Percentiles rank a stretch among this genome's conserved stretches.
Evolutionary conservation across 2,329 filamentous ascomycete genomes (phyloP).

Genomic region (Colletotrichum sp.): DNA sequence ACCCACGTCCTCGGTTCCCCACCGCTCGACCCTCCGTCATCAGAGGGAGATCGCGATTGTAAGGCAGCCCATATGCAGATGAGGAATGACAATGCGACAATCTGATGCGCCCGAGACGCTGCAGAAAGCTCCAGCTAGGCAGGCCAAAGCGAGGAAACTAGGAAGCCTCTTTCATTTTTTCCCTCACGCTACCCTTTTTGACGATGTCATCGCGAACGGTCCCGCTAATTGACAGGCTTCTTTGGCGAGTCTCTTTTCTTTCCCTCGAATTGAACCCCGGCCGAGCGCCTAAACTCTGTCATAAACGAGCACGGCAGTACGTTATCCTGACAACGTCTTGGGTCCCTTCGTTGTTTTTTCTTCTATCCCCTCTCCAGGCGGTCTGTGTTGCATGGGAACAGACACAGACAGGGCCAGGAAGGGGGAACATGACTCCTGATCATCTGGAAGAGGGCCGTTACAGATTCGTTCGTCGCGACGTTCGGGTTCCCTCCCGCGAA

Average conservation of each 20-base stretch:
- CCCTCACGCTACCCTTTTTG: conserved; percentile 16
- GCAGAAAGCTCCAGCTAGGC: conserved; percentile 1
- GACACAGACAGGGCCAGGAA: neutral
- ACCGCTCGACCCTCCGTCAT: conserved; percentile 1
- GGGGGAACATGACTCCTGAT: neutral
- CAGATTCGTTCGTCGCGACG: neutral
- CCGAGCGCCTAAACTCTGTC: neutral
- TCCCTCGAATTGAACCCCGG: neutral
- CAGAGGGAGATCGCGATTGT: conserved; percentile 10
- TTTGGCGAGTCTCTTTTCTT: neutral
- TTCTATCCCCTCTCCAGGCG: neutral
- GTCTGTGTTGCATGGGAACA: neutral
- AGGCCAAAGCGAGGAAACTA: conserved; percentile 2
- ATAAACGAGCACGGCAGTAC: neutral
- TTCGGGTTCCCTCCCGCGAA: neutral
- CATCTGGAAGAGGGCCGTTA: neutral
- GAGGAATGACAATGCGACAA: conserved; percentile 18
- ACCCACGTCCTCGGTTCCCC: neutral
- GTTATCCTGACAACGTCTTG: neutral
- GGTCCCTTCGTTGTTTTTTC: neutral
- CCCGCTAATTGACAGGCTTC: neutral
- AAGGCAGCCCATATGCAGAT: conserved; percentile 2
- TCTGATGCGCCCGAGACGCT: conserved; percentile 8
- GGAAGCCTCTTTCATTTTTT: neutral
- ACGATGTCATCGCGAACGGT: conserved; percentile 12